Evolutionary conservation across 805 yeast genomes (phyloP).

Genomic region (Nakazawaea siamensis): DNA sequence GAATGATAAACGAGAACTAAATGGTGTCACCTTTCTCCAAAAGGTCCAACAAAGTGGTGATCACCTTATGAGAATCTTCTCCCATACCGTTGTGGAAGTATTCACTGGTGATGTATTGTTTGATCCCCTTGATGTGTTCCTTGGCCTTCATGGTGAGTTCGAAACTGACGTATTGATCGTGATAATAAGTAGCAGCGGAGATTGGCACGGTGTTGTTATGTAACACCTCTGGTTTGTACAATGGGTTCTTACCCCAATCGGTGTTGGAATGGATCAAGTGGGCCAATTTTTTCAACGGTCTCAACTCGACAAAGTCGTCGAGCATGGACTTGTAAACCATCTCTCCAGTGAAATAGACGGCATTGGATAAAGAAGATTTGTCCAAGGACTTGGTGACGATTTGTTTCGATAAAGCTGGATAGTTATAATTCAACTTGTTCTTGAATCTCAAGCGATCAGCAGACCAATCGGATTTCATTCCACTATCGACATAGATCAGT

Average conservation of each 20-base stretch:
- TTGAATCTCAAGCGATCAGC: constrained; percentile 32
- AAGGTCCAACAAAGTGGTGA: constrained; percentile 30
- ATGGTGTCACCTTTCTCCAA: constrained; percentile 32
- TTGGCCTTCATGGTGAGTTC: constrained; percentile 30
- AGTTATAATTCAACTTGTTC: constrained; percentile 6
- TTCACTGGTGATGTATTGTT: constrained; percentile 37
- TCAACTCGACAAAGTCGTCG: constrained; percentile 38
- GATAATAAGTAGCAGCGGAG: constrained; percentile 39
- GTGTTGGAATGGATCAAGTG: constrained; percentile 22
- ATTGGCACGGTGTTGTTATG: constrained; percentile 24
- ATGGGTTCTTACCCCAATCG: constrained; percentile 15
- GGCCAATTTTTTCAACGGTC: constrained; percentile 31
- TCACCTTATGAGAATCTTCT: constrained; percentile 29
- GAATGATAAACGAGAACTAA: constrained; percentile 37
- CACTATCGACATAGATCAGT: constrained; percentile 46
- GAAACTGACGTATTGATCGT: constrained; percentile 47
- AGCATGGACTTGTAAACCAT: constrained; percentile 46
- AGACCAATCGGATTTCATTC: constrained; percentile 34
- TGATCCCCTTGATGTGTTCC: constrained; percentile 25
- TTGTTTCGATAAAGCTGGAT: constrained; percentile 6
- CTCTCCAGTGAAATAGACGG: constrained; percentile 44
- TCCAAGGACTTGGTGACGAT: not conserved
- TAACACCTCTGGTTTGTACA: constrained; percentile 19
- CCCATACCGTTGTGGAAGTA: constrained; percentile 44
- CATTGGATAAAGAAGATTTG: constrained; percentile 10